These are phyloP conservation scores for Leishmania turanica DNA, from an alignment of 208 protist species.

Conservation along the genomic window DNA sequence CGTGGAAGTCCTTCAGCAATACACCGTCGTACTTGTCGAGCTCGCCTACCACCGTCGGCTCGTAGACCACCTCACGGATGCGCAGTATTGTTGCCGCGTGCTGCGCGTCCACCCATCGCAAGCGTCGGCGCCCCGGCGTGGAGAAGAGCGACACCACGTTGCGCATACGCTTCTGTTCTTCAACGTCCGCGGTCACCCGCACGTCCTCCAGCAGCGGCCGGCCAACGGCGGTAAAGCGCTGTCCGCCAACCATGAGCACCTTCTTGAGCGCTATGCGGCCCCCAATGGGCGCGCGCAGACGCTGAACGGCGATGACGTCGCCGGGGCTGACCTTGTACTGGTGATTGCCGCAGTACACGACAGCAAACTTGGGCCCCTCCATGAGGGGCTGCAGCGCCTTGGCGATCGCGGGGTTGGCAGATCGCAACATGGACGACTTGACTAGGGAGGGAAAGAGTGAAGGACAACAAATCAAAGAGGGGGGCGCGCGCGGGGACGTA, in stretches of 20 bases:
- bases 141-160: constrained; percentile 85
- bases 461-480: too few species aligned
- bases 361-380: constrained; percentile 79
- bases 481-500: neutral
- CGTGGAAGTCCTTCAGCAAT: constrained; percentile 44
- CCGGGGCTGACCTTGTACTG: constrained; percentile 88
- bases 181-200: constrained; percentile 78
- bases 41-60: constrained; percentile 70
- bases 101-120: constrained; percentile 77
- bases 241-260: constrained; percentile 85
- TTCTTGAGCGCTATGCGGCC: constrained; percentile 88
- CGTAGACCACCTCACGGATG: constrained; percentile 76
- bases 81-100: constrained; percentile 86
- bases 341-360: constrained; percentile 87
- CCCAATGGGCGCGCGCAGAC: constrained; percentile 73
- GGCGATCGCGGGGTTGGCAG: constrained; percentile 44
- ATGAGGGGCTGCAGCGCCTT: constrained; percentile 55
- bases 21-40: constrained; percentile 87
- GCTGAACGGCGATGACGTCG: constrained; percentile 89
- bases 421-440: constrained; percentile 32
- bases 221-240: constrained; percentile 88
- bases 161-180: constrained; percentile 91
- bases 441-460: neutral
- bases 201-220: constrained; percentile 75
- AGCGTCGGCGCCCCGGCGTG: constrained; percentile 58